Conservation (phyloP, 805 yeast species). For the Cyberlindnera misumaiensis region DNA sequence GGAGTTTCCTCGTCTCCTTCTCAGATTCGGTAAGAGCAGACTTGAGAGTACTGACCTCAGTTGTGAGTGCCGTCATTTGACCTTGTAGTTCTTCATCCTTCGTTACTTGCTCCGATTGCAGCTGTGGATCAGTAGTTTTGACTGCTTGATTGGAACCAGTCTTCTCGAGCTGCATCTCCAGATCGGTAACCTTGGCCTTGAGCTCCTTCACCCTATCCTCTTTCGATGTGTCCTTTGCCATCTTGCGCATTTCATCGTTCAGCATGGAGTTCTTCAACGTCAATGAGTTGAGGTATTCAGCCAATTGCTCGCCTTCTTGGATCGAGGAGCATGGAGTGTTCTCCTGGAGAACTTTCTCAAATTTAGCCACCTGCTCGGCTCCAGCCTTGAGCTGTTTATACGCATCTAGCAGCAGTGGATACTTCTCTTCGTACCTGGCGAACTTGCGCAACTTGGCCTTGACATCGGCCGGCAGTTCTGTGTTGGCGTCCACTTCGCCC, state of each 20-base stretch:
- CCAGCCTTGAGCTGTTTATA: slow-evolving; percentile 75
- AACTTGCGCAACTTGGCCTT: slow-evolving; percentile 64
- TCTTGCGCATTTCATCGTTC: slow-evolving; percentile 55
- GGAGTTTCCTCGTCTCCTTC: slow-evolving; percentile 7
- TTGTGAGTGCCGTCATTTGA: no score
- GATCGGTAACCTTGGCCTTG: neutral
- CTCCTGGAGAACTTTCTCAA: slow-evolving; percentile 70
- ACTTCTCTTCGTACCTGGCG: slow-evolving; percentile 82
- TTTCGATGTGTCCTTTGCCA: slow-evolving; percentile 11
- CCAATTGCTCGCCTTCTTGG: slow-evolving; percentile 61
- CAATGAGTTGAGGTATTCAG: slow-evolving; percentile 61
- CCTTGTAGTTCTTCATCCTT: no score
- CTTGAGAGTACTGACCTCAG: neutral
- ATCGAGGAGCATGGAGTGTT: slow-evolving; percentile 75
- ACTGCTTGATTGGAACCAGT: no score
- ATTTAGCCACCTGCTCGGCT: slow-evolving; percentile 46
- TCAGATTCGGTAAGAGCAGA: slow-evolving; percentile 1
- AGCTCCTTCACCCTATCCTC: slow-evolving; percentile 1
- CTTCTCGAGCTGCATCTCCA: no score
- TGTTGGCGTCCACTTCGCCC: slow-evolving; percentile 1
- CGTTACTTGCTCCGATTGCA: no score
- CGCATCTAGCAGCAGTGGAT: slow-evolving; percentile 79
- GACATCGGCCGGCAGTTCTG: slow-evolving; percentile 44
- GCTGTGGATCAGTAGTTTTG: no score
- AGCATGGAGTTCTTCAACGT: slow-evolving; percentile 54